Evolutionary conservation across 2,329 filamentous ascomycete species (phyloP).

Genomic region (Fusarium bactridioides): DNA sequence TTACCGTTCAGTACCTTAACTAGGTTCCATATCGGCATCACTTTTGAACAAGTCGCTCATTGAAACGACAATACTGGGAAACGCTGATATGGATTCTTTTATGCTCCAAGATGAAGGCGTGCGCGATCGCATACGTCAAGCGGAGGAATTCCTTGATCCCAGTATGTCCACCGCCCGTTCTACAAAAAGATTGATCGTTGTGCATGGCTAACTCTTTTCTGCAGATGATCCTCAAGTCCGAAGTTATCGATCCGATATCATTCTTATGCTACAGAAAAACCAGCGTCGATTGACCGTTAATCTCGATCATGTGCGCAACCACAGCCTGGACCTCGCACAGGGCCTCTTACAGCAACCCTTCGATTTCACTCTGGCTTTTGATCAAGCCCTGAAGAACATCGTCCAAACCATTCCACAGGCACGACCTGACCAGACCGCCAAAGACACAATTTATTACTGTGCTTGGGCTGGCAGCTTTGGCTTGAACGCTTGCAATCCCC

Average conservation of each 20-base stretch:
- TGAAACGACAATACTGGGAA: slow-evolving; percentile 14
- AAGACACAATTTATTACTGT: slow-evolving; percentile 91
- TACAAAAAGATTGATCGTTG: background rate
- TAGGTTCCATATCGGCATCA: slow-evolving; percentile 3
- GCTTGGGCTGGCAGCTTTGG: slow-evolving; percentile 98
- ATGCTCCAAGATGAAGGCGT: slow-evolving; percentile 86
- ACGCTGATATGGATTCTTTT: slow-evolving; percentile 70
- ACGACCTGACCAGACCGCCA: slow-evolving; percentile 76
- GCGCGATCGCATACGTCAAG: slow-evolving; percentile 82
- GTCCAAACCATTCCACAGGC: slow-evolving; percentile 81
- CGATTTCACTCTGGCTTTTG: slow-evolving; percentile 87
- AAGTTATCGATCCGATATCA: slow-evolving; percentile 90
- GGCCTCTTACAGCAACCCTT: slow-evolving; percentile 86
- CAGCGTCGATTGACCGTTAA: slow-evolving; percentile 73
- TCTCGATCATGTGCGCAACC: slow-evolving; percentile 89
- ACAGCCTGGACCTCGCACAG: slow-evolving; percentile 81
- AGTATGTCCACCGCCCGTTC: slow-evolving; percentile 61
- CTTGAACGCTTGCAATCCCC: slow-evolving; percentile 91
- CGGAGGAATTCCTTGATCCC: slow-evolving; percentile 93
- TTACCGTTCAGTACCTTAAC: background rate
- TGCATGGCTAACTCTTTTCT: slow-evolving; percentile 14
- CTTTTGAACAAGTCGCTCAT: slow-evolving; percentile 8
- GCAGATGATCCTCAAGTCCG: slow-evolving; percentile 62
- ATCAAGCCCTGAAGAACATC: slow-evolving; percentile 87
- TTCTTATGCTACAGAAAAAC: slow-evolving; percentile 75